Evolutionary conservation across 805 yeast genomes (phyloP), one percentile per base, ranked within the genome.

Genomic region (Zygoascus ofunaensis): DNA sequence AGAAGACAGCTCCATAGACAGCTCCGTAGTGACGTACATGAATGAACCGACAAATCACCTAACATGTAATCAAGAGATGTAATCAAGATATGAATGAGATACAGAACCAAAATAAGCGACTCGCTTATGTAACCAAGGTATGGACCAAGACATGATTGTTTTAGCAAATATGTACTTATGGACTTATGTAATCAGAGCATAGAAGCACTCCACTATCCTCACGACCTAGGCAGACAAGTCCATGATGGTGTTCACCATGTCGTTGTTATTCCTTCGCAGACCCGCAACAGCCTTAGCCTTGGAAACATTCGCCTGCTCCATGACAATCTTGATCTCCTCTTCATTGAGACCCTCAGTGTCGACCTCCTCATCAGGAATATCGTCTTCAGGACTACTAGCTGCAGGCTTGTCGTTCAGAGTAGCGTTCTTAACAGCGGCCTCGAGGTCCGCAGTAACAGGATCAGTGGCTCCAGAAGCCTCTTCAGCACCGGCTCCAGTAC

Each of bases 211-310:
- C n/a, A n/a, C n/a, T n/a, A n/a, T n/a, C n/a, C n/a, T n/a, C n/a
- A n/a, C n/a, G n/a, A n/a, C n/a, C n/a, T n/a, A 66, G 45, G 55
- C 41, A 42, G 71, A 63, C 43, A 69, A 57, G 26, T 58, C 62
- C 95, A 90, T 86, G 68, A 90, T 87, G 57, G 97, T 90, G 66
- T 89, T 87, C 64, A 92, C 97, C 70, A 92, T 80, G 68, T 92
- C 97, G 68, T 89, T 87, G 59, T 84, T 77, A 74, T 89, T 87
- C 56, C 76, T 81, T 66, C 75, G 82, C 68, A 92, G 76, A 58
- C 97, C 95, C 68, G 82, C 83, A 59, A 79, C 85, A 54, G 97
- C 97, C 76, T 86, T 85, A 59, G 77, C 79, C 73, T 87, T 81
- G 45, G 95, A 76, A 51, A 80, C 92, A 61, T 79, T 82, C 60